Evolutionary conservation across 495 filamentous ascomycete species (phyloP).

Genomic region (Hypoxylon crocopeplum): DNA sequence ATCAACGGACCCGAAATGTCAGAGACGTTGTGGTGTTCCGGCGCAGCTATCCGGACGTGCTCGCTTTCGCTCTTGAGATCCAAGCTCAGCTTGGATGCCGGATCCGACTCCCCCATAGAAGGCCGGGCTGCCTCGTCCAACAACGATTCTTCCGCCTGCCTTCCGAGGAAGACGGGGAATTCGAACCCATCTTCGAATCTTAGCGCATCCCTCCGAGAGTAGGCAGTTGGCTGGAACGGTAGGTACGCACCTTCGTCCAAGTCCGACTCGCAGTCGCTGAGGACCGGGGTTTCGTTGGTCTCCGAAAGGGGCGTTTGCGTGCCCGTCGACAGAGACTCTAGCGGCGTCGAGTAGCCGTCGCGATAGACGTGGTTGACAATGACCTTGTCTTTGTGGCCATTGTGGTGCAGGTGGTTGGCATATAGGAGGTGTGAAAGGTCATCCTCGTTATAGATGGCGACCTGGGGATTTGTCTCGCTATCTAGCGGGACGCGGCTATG

Average conservation of each 20-base stretch:
- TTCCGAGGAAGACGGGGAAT: slow-evolving; percentile 43
- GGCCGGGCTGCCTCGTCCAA: not conserved
- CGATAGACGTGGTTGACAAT: slow-evolving; percentile 35
- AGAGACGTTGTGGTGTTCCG: slow-evolving; percentile 15
- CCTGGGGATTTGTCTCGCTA: slow-evolving; percentile 29
- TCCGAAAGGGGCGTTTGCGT: slow-evolving; percentile 28
- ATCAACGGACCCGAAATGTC: slow-evolving; percentile 36
- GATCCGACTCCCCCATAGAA: not conserved
- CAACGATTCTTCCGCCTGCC: slow-evolving; percentile 31
- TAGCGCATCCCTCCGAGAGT: slow-evolving; percentile 25
- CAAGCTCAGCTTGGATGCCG: not conserved
- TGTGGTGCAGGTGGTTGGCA: slow-evolving; percentile 26
- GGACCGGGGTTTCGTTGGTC: slow-evolving; percentile 33
- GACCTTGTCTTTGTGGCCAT: slow-evolving; percentile 33
- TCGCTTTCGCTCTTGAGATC: slow-evolving; percentile 7
- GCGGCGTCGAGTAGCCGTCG: slow-evolving; percentile 26
- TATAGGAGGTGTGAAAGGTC: slow-evolving; percentile 48
- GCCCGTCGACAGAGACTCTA: slow-evolving; percentile 18
- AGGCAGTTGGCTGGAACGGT: slow-evolving; percentile 5
- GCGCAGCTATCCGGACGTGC: slow-evolving; percentile 11
- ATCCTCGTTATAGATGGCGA: slow-evolving; percentile 55
- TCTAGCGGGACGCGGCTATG: not conserved
- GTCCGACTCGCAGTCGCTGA: slow-evolving; percentile 44
- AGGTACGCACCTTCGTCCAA: slow-evolving; percentile 32
- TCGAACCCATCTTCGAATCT: slow-evolving; percentile 32